These are phyloP conservation scores for Coemansia nantahalensis DNA, from an alignment of 192 early-diverging fungal genomes.

Conservation along the genomic window DNA sequence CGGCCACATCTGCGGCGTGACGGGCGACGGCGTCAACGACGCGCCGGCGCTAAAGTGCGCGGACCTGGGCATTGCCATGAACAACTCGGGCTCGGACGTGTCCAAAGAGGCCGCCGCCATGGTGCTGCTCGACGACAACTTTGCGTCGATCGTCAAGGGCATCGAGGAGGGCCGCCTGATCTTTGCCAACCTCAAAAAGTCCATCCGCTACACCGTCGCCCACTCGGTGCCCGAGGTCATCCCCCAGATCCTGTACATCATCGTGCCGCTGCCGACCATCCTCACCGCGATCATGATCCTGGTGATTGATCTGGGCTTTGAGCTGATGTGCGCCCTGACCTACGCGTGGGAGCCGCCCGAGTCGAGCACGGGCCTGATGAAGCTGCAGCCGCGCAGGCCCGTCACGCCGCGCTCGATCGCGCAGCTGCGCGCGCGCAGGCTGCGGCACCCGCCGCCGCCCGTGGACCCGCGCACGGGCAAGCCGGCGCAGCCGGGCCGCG, in stretches of 20 bases:
- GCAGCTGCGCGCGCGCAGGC: constrained; percentile 58
- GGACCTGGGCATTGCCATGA: constrained; percentile 98
- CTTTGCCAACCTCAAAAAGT: constrained; percentile 95
- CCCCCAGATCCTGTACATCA: constrained; percentile 80
- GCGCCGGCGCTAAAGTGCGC: constrained; percentile 96
- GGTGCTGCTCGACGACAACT: constrained; percentile 98
- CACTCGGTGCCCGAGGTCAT: constrained; percentile 92
- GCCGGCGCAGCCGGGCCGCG: constrained; percentile 30
- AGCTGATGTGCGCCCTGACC: constrained; percentile 79
- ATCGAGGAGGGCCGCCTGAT: constrained; percentile 95
- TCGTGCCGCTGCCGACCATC: constrained; percentile 82
- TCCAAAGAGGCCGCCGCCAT: constrained; percentile 96
- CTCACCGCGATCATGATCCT: constrained; percentile 83
- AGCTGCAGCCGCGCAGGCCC: constrained; percentile 83
- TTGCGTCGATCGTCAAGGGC: constrained; percentile 89
- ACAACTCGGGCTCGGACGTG: constrained; percentile 90
- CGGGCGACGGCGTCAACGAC: constrained; percentile 97
- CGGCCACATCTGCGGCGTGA: constrained; percentile 98
- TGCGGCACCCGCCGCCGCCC: constrained; percentile 50
- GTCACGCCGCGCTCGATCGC: constrained; percentile 76
- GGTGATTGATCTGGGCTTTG: constrained; percentile 92
- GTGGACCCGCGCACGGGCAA: constrained; percentile 56
- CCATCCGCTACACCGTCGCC: constrained; percentile 86
- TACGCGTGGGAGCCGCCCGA: constrained; percentile 94
- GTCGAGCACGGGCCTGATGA: constrained; percentile 75